Percentiles rank a stretch among this genome's conserved stretches.
These are phyloP conservation scores for Pyrenochaeta sp. DNA, from an alignment of 2,329 filamentous ascomycete genomes.

Conservation along the genomic window DNA sequence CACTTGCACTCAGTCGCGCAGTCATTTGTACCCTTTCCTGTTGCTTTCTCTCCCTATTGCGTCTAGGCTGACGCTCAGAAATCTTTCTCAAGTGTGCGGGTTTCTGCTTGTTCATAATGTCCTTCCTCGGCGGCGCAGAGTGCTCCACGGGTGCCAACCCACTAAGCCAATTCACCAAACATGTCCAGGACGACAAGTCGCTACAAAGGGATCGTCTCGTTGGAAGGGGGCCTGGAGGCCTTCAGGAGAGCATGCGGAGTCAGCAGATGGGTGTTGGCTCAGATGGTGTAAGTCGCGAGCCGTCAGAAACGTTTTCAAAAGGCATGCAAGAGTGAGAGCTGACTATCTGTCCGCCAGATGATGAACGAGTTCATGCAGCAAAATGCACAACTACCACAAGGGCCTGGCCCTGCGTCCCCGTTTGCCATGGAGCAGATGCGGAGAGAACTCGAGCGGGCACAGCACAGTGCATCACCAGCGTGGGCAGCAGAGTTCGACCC, in stretches of 20 bases:
- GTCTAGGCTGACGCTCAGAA: neutral
- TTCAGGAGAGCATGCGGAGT: slow-evolving; percentile 81
- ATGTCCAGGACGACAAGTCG: slow-evolving; percentile 94
- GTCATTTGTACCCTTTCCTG: slow-evolving; percentile 1
- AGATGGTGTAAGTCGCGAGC: slow-evolving; percentile 58
- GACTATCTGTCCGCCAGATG: slow-evolving; percentile 66
- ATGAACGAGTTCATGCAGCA: slow-evolving; percentile 94
- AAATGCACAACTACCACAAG: slow-evolving; percentile 67
- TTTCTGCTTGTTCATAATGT: slow-evolving; percentile 67
- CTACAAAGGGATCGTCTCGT: slow-evolving; percentile 89
- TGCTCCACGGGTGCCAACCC: slow-evolving; percentile 97
- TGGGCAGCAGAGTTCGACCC: slow-evolving; percentile 73
- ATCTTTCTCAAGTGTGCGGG: neutral
- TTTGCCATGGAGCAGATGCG: slow-evolving; percentile 75
- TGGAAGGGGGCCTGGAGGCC: slow-evolving; percentile 73
- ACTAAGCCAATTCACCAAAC: slow-evolving; percentile 96
- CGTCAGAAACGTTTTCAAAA: neutral
- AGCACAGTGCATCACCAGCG: slow-evolving; percentile 62
- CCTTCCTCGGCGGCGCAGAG: slow-evolving; percentile 93
- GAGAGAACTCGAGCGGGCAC: slow-evolving; percentile 66
- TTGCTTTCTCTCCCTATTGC: neutral
- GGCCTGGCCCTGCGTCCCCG: slow-evolving; percentile 61
- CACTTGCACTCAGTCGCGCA: neutral
- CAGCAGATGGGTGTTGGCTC: slow-evolving; percentile 73
- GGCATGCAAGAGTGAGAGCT: slow-evolving; percentile 19